A percentile compares a stretch with the other conserved stretches of the same genome.
phyloP scores from a whole-genome alignment of 306 rosid genomes.

The Trifolium repens region DNA sequence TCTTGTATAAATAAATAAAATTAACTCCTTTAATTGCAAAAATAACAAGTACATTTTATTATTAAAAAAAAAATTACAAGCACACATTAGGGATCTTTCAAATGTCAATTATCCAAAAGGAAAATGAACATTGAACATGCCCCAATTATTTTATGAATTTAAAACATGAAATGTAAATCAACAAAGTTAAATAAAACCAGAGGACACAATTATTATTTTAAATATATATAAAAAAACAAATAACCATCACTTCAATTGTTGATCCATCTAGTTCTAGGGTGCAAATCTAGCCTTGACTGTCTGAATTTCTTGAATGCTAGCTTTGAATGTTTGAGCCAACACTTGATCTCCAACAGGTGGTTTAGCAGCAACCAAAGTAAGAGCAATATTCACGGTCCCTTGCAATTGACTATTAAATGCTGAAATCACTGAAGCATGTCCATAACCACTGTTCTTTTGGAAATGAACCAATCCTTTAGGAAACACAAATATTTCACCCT shows the following conservation, averaged over 20 bases:
- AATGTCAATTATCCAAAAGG: too few species aligned
- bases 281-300: constrained; percentile 73
- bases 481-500: constrained; percentile 82
- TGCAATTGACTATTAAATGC: constrained; percentile 88
- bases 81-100: too few species aligned
- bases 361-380: constrained; percentile 63
- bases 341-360: constrained; percentile 77
- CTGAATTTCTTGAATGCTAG: constrained; percentile 61
- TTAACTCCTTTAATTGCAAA: not conserved
- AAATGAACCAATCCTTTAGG: constrained; percentile 82
- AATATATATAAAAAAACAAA: not conserved
- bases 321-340: constrained; percentile 64
- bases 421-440: constrained; percentile 64
- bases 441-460: constrained; percentile 65
- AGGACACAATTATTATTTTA: not conserved
- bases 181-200: not conserved
- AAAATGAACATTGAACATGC: not conserved
- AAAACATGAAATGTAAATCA: not conserved
- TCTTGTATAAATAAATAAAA: not conserved
- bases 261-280: constrained; percentile 47
- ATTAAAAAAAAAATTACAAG: too few species aligned
- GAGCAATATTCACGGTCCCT: constrained; percentile 67
- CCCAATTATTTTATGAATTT: not conserved
- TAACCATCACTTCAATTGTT: not conserved
- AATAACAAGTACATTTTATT: too few species aligned